Evolutionary conservation across 306 rosid species (phyloP), one percentile per base, ranked within the genome.

Genomic region (Calophaca sinica): DNA sequence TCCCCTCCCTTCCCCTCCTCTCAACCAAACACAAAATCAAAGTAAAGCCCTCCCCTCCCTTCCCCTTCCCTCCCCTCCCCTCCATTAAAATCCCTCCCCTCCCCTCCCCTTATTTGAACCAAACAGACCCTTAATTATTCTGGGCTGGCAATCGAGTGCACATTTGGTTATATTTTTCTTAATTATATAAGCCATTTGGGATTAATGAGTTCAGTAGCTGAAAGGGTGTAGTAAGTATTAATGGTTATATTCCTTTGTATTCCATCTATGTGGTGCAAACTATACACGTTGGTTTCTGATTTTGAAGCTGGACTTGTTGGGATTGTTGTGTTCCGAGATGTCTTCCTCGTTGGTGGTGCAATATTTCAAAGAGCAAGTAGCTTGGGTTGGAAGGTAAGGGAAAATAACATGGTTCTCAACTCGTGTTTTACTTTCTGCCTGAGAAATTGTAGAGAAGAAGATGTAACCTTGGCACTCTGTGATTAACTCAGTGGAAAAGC

Each of bases 291-390:
- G 49, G 31, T 68, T 77, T 77, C 62, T 75, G 8, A 53, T 69
- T 84, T 78, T 76, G 85, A 70, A 94, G 97, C 97, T 55, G 97
- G 94, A 70, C 96, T 94, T 68, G 97, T 94, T 76, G 90, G 96
- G 32, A 84, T 94, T 5, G 87, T 94, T 20, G 96, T 94, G 72
- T 84, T 88, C 44, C 96, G 97, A 75, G 98, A 94, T 71, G 86
- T 86, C 74, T 87, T 85, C 58, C 96, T 94, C 0, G 73, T 94
- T n/a, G 86, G 96, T 8, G 97, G 96, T 49, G 96, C 97, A 36
- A 82, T 90, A 48, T 91, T 79, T 84, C 84, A 82, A 72, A 86
- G 98, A 79, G 97, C 88, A 20, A 87, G 80, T 77, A 85, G 87
- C 90, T 77, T 89, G 86, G 89, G 90, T 69, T 88, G 97, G 98